Conservation (phyloP, 345 rosid genomes). For the Linum tenue region DNA sequence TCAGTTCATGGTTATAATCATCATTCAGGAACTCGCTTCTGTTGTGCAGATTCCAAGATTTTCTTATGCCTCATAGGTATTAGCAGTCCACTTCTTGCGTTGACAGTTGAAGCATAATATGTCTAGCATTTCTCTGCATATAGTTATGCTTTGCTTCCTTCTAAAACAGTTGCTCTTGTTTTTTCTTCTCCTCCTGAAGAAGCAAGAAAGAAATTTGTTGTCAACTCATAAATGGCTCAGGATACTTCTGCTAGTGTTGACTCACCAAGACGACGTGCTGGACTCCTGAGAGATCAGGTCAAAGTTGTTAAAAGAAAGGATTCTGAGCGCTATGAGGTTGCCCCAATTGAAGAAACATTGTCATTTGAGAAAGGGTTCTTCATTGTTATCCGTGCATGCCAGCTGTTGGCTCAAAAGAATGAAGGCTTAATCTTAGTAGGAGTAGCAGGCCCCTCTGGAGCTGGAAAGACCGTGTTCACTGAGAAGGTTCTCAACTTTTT, state of each 20-base stretch:
- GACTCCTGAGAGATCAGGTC: constrained; percentile 80
- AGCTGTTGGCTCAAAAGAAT: constrained; percentile 78
- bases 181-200: too few relatives aligned
- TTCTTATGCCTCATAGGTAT: too few relatives aligned
- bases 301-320: constrained; percentile 67
- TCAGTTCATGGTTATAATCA: too few relatives aligned
- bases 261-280: constrained; percentile 77
- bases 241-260: constrained; percentile 38
- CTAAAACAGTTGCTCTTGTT: too few relatives aligned
- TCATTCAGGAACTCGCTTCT: too few relatives aligned
- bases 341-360: constrained; percentile 60
- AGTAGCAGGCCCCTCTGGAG: constrained; percentile 98
- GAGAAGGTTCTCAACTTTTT: constrained; percentile 83
- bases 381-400: constrained; percentile 85
- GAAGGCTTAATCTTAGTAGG: constrained; percentile 86
- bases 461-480: constrained; percentile 92
- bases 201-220: too few relatives aligned
- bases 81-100: too few relatives aligned
- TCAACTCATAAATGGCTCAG: constrained; percentile 39
- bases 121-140: too few relatives aligned
- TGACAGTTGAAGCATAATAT: too few relatives aligned
- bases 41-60: too few relatives aligned
- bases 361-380: constrained; percentile 94
- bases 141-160: too few relatives aligned
- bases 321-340: constrained; percentile 71